A percentile compares a stretch with the other conserved stretches of the same genome.
phyloP scores from a whole-genome alignment of 2,329 filamentous ascomycete genomes.

The Ophiostoma ips region DNA sequence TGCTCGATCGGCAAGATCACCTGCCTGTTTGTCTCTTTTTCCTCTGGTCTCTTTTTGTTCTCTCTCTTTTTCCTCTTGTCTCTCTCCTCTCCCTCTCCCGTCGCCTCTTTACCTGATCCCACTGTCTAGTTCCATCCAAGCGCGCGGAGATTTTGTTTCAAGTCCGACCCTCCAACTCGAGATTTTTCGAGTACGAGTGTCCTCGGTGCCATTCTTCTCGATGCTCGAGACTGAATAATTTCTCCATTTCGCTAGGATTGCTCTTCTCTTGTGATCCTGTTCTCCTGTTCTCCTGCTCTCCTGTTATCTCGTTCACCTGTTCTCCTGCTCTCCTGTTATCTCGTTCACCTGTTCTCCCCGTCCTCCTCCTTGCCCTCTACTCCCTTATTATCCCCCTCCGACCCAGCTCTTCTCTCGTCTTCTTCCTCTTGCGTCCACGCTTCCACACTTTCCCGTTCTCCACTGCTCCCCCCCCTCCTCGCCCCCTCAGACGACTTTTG shows the following conservation, averaged over 20 bases:
- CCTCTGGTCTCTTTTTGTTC: neutral
- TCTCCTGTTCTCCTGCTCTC: neutral
- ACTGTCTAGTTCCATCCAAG: neutral
- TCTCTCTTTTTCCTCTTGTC: neutral
- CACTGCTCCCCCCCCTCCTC: too few relatives aligned
- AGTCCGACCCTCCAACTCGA: neutral
- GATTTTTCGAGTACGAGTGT: neutral
- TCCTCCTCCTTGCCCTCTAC: neutral
- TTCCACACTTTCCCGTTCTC: too few relatives aligned
- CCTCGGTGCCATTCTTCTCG: neutral
- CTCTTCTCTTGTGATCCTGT: neutral
- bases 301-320: too few relatives aligned
- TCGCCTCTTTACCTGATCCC: neutral
- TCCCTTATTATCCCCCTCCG: neutral
- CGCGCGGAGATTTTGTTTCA: neutral
- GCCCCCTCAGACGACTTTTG: neutral
- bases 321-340: neutral
- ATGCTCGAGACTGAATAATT: neutral
- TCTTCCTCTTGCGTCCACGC: neutral
- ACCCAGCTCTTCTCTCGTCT: neutral
- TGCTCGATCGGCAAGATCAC: neutral
- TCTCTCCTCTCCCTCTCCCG: neutral
- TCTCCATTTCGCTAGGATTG: too few relatives aligned
- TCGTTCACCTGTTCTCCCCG: neutral
- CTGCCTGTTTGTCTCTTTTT: neutral